A percentile compares a stretch with the other conserved stretches of the same genome.
phyloP scores from a whole-genome alignment of 1,139 yeast species.

The Eremothecium sinecaudum region DNA sequence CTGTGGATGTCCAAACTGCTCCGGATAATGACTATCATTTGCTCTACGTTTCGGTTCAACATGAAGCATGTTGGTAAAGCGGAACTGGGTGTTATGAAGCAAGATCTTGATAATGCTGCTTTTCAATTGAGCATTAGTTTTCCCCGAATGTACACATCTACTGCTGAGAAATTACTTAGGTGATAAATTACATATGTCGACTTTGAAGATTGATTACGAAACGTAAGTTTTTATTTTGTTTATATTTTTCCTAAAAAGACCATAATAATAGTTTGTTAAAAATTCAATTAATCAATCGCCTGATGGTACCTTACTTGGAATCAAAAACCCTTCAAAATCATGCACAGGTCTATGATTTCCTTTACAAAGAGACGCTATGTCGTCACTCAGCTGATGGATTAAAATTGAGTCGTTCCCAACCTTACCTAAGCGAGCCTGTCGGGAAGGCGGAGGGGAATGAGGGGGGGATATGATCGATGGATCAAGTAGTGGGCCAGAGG shows the following conservation, averaged over 20 bases:
- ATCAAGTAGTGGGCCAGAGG: not conserved
- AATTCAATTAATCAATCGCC: slow-evolving; percentile 1
- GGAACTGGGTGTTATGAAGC: too few relatives aligned
- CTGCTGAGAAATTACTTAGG: too few relatives aligned
- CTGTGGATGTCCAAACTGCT: slow-evolving; percentile 1
- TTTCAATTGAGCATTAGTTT: too few relatives aligned
- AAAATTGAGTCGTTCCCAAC: slow-evolving; percentile 30
- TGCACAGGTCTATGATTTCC: not conserved
- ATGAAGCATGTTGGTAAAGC: too few relatives aligned
- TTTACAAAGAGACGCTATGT: slow-evolving; percentile 14
- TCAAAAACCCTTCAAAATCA: slow-evolving; percentile 3
- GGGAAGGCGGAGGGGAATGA: slow-evolving; percentile 5
- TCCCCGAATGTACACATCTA: too few relatives aligned
- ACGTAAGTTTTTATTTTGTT: too few relatives aligned
- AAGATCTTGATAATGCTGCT: too few relatives aligned
- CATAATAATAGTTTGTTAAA: too few relatives aligned
- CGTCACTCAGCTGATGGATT: slow-evolving; percentile 28
- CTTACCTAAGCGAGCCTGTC: slow-evolving; percentile 13
- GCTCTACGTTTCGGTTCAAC: too few relatives aligned
- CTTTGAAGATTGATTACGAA: too few relatives aligned
- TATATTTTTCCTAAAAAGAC: too few relatives aligned
- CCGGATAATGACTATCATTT: not conserved
- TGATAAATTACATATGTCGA: too few relatives aligned
- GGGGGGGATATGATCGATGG: slow-evolving; percentile 4
- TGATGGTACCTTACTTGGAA: slow-evolving; percentile 4